A percentile compares a stretch with the other conserved stretches of the same genome.
phyloP scores from a whole-genome alignment of 2,329 filamentous ascomycete genomes.

The Aaosphaeria pasadenensis region DNA sequence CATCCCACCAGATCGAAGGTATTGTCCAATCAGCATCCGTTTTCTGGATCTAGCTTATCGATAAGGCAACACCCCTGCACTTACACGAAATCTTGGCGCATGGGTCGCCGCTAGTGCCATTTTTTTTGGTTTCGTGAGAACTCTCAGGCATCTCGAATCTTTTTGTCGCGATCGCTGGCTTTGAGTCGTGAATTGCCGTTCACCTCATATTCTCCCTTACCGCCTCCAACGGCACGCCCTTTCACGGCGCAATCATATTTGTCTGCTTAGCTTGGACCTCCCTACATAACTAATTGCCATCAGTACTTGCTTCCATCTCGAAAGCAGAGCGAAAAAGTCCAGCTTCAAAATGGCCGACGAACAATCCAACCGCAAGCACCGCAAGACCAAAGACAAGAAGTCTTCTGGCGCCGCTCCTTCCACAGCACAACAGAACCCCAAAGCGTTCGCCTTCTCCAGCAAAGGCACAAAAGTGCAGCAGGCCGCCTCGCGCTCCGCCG shows the following conservation, averaged over 20 bases:
- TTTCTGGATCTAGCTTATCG: conserved; percentile 20
- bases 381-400: conserved; percentile 88
- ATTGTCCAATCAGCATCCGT: too few species aligned
- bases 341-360: conserved; percentile 51
- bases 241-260: too few species aligned
- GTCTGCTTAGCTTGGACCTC: too few species aligned
- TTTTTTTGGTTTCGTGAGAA: not conserved
- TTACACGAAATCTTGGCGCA: conserved; percentile 16
- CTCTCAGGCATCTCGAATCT: not conserved
- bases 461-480: conserved; percentile 74
- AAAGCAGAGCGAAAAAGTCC: too few species aligned
- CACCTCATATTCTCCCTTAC: not conserved
- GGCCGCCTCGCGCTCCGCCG: conserved; percentile 68
- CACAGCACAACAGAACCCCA: conserved; percentile 68
- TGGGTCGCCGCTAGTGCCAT: not conserved
- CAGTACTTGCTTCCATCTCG: too few species aligned
- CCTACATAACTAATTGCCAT: too few species aligned
- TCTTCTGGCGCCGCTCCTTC: conserved; percentile 47
- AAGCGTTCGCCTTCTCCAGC: conserved; percentile 82
- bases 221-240: too few species aligned
- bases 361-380: conserved; percentile 81
- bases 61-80: conserved; percentile 27
- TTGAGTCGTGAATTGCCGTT: not conserved
- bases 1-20: too few species aligned
- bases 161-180: not conserved